Evolutionary conservation across 495 filamentous ascomycete species (phyloP), one percentile per base, ranked within the genome.

Genomic region (Lasiosphaeris hirsuta): DNA sequence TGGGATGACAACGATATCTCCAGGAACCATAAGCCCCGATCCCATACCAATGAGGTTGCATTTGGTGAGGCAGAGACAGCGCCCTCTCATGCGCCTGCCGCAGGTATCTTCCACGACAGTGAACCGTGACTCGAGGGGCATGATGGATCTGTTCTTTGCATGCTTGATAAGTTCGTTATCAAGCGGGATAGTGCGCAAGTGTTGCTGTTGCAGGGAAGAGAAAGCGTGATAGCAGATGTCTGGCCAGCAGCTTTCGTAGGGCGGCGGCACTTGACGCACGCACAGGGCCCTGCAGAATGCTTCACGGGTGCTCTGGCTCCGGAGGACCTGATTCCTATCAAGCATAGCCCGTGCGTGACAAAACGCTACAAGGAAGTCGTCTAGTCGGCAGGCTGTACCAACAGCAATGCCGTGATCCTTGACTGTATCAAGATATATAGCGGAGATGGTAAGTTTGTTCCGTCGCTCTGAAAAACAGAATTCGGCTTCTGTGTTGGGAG

Each of bases 361-460:
- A 41, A 71, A 71, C 10, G 66, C 66, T 62, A 69, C 65, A 34
- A 71, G 59, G 37, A 53, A 62, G 35, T 67, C 62, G 10, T 52
- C 59, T 13, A 58, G 15, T 4, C 46, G 57, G 49, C 44, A 61
- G 9, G 63, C 52, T 6, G 60, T 60, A 36, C 58, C 56, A 9
- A 72, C 56, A 4, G 60, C 33, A 23, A 64, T 63, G 10, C 69
- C 65, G 41, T 48, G 48, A 36, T 11, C 39, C 30, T 17, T 44
- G 46, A 70, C 54, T 10, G 23, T 66, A 49, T 61, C 69, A 23
- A 72, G 43, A 33, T 51, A 48, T 9, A 70, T 60, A 4, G 62
- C 68, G n/a, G 51, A 55, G 33, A 69, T 59, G 36, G 64, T 48
- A 10, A 70, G 63, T 47, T 39, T 51, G 37, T 54, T 49, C 5